These are phyloP conservation scores for Halenospora varia DNA, from an alignment of 495 filamentous ascomycete species.

Conservation along the genomic window DNA sequence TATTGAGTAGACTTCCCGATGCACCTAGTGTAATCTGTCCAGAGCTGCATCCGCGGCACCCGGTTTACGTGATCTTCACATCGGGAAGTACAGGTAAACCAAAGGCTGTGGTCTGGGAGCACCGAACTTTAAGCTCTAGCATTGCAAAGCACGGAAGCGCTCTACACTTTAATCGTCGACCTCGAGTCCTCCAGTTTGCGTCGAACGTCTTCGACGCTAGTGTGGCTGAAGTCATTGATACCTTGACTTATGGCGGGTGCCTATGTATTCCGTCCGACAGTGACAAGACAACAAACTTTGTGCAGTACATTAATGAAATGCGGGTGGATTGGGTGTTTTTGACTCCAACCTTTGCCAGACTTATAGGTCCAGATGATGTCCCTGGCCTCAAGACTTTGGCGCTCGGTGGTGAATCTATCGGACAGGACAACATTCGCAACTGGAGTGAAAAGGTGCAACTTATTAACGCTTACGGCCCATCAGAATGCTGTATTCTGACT, in stretches of 20 bases:
- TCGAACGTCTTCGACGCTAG: slow-evolving; percentile 68
- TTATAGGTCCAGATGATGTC: slow-evolving; percentile 35
- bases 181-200: slow-evolving; percentile 13
- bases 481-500: slow-evolving; percentile 25
- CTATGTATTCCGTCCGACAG: slow-evolving; percentile 43
- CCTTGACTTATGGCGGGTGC: slow-evolving; percentile 57
- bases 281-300: slow-evolving; percentile 34
- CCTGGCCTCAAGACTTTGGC: slow-evolving; percentile 38
- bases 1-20: not conserved
- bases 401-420: slow-evolving; percentile 52
- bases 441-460: slow-evolving; percentile 49
- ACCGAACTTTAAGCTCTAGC: not conserved
- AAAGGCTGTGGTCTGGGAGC: slow-evolving; percentile 32
- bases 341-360: slow-evolving; percentile 47
- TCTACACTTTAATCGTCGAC: not conserved
- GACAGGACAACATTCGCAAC: slow-evolving; percentile 45
- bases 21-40: not conserved
- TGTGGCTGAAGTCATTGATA: slow-evolving; percentile 79
- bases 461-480: slow-evolving; percentile 55
- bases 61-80: slow-evolving; percentile 46
- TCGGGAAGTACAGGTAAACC: slow-evolving; percentile 46
- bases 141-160: not conserved
- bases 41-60: not conserved
- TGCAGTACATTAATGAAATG: slow-evolving; percentile 30
- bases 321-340: slow-evolving; percentile 28